Conservation (phyloP, 805 yeast genomes). For the Teunomyces atbi region DNA sequence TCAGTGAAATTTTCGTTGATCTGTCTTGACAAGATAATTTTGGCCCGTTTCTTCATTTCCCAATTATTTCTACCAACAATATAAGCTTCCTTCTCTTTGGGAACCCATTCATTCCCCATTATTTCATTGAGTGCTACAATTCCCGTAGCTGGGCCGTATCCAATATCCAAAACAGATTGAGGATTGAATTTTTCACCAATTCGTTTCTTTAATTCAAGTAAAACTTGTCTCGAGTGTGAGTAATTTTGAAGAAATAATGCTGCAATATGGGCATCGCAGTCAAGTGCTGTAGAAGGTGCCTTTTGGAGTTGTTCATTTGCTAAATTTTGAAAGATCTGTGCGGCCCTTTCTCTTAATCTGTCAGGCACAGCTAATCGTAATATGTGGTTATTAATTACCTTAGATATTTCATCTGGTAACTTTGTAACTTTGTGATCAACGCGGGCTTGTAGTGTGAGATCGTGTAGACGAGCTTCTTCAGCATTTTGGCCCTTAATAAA, state of each 20-base stretch:
- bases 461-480: constrained; percentile 56
- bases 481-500: constrained; percentile 43
- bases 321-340: constrained; percentile 51
- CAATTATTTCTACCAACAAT: constrained; percentile 55
- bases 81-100: constrained; percentile 66
- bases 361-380: constrained; percentile 60
- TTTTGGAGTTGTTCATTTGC: constrained; percentile 54
- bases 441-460: constrained; percentile 56
- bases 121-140: constrained; percentile 83
- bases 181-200: constrained; percentile 61
- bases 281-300: constrained; percentile 41
- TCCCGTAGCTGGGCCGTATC: constrained; percentile 92
- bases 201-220: constrained; percentile 62
- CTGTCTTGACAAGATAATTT: constrained; percentile 71
- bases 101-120: constrained; percentile 63
- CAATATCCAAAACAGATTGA: constrained; percentile 66
- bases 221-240: constrained; percentile 62
- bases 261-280: constrained; percentile 79
- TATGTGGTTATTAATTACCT: constrained; percentile 63
- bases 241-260: constrained; percentile 80
- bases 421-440: constrained; percentile 49
- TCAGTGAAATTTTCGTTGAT: constrained; percentile 37
- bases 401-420: constrained; percentile 57
- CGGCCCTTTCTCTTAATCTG: constrained; percentile 59
- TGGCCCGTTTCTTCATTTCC: constrained; percentile 81